These are phyloP conservation scores for Ascochyta viciae-villosae DNA, from an alignment of 2,329 filamentous ascomycete genomes.

Conservation along the genomic window DNA sequence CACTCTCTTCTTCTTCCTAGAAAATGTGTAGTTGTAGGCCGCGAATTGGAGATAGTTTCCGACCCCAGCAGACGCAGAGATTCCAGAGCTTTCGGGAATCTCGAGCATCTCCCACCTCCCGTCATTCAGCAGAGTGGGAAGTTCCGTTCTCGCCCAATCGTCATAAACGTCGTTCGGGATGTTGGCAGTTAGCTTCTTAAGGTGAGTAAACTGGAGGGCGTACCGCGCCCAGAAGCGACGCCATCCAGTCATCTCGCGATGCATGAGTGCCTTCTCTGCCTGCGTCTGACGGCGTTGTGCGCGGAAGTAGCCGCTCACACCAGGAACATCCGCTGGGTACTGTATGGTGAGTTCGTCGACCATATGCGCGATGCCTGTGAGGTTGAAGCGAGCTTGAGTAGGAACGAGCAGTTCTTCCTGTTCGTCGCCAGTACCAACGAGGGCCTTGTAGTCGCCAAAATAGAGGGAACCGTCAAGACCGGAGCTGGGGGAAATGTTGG, in stretches of 20 bases:
- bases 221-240: conserved; percentile 47
- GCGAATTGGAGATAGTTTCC: too few species aligned
- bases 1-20: conserved; percentile 25
- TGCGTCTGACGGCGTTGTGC: conserved; percentile 26
- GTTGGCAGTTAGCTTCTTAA: conserved; percentile 44
- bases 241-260: conserved; percentile 45
- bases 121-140: conserved; percentile 31
- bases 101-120: conserved; percentile 44
- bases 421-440: conserved; percentile 34
- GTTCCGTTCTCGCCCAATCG: conserved; percentile 39
- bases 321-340: conserved; percentile 43
- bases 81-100: conserved; percentile 27
- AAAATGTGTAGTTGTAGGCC: background rate
- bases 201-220: conserved; percentile 43
- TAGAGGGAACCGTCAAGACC: conserved; percentile 44
- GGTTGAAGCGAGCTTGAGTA: conserved; percentile 44
- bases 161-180: conserved; percentile 43
- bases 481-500: conserved; percentile 31
- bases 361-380: conserved; percentile 42
- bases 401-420: conserved; percentile 38
- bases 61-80: too few species aligned
- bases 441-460: conserved; percentile 46
- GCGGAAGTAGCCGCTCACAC: conserved; percentile 38
- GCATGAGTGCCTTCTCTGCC: conserved; percentile 37
- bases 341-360: conserved; percentile 48